Evolutionary conservation across 176 grass and related monocot species (phyloP).

Genomic region (Avena insularis): DNA sequence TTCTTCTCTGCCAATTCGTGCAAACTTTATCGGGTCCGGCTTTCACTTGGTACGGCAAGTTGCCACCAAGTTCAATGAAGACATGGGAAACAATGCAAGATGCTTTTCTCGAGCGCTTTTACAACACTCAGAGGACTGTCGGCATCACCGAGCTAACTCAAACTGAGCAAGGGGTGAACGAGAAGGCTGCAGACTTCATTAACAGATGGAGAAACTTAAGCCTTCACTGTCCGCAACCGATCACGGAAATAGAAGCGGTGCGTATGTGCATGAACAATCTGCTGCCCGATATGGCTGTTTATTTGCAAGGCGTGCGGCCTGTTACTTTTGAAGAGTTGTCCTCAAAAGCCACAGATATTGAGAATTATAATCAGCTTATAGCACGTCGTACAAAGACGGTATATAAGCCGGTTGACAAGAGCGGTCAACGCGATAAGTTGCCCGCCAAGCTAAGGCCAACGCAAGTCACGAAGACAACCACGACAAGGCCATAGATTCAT

Average conservation of each 20-base stretch:
- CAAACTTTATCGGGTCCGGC: neutral
- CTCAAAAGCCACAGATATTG: neutral
- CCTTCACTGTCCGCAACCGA: neutral
- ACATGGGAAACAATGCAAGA: neutral
- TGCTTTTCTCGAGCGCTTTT: neutral
- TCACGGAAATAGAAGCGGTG: neutral
- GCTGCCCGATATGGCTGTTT: neutral
- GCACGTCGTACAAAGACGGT: neutral
- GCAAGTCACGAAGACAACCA: neutral
- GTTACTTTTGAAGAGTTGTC: too few species aligned
- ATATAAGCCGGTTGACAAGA: neutral
- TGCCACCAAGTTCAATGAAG: neutral
- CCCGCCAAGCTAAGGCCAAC: neutral
- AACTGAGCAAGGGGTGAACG: neutral
- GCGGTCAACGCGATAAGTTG: neutral
- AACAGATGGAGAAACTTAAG: neutral
- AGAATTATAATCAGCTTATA: neutral
- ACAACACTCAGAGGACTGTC: neutral
- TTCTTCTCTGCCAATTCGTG: neutral
- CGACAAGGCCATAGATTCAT: fast-evolving
- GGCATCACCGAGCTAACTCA: neutral
- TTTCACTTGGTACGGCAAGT: neutral
- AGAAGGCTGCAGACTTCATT: neutral
- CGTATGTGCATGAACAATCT: neutral
- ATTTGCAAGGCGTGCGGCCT: neutral